A percentile compares a stretch with the other conserved stretches of the same genome.
These are phyloP conservation scores for Pseudogymnoascus sp. DNA, from an alignment of 2,329 filamentous ascomycete genomes.

Conservation along the genomic window DNA sequence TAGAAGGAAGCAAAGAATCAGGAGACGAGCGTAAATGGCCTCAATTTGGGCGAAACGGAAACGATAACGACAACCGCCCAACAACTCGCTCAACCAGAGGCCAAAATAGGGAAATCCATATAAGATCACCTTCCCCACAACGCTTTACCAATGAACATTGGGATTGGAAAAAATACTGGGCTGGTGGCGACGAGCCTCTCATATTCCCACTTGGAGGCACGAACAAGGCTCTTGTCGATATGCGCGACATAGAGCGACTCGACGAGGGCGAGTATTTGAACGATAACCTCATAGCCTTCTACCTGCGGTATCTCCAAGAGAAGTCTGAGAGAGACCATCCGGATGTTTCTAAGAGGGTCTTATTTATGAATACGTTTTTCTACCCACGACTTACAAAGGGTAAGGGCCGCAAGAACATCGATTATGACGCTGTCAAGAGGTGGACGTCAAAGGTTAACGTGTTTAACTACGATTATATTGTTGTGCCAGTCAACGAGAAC, in stretches of 20 bases:
- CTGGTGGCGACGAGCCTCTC: conserved; percentile 41
- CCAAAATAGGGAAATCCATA: neutral
- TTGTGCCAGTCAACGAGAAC: conserved; percentile 85
- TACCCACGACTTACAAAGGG: conserved; percentile 66
- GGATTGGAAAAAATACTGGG: conserved; percentile 48
- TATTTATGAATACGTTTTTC: conserved; percentile 92
- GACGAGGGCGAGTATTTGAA: conserved; percentile 84
- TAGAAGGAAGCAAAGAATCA: neutral
- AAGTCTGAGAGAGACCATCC: conserved; percentile 48
- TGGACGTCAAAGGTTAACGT: conserved; percentile 87
- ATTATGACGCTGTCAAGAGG: conserved; percentile 75
- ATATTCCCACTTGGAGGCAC: conserved; percentile 52
- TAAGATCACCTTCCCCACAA: conserved; percentile 11
- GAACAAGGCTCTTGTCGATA: conserved; percentile 59
- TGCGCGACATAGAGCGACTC: conserved; percentile 66
- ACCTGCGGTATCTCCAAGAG: conserved; percentile 66
- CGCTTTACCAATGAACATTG: conserved; percentile 46
- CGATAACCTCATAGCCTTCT: conserved; percentile 86
- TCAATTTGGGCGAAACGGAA: neutral
- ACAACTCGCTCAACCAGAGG: conserved; percentile 7
- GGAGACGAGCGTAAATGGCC: neutral
- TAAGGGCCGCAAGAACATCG: conserved; percentile 54
- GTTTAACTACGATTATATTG: conserved; percentile 77
- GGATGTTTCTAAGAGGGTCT: conserved; percentile 56
- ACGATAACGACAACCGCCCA: neutral